These are phyloP conservation scores for Boletellus sp. DNA, from an alignment of 768 basidiomycete genomes.

Conservation along the genomic window DNA sequence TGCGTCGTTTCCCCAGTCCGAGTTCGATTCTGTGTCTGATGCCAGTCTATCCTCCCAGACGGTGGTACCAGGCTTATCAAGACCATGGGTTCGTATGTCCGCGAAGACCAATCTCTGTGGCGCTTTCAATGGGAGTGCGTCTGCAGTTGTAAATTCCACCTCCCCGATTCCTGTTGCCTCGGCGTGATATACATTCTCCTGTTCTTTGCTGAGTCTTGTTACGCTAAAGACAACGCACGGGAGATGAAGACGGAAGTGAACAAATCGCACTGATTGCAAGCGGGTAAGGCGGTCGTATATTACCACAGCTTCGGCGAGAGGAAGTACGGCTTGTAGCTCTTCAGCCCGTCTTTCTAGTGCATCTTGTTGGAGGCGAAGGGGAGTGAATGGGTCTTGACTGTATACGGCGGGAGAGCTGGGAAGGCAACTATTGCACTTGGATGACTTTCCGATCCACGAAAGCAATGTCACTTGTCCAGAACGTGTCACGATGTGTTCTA, in stretches of 20 bases:
- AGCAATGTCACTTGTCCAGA: background rate
- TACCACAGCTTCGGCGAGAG: background rate
- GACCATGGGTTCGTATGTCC: background rate
- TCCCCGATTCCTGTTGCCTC: background rate
- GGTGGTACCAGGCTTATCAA: background rate
- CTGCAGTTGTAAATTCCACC: background rate
- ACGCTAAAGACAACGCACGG: constrained; percentile 1
- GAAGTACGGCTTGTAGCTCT: background rate
- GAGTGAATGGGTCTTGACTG: background rate
- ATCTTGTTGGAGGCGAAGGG: background rate
- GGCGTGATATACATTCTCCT: background rate
- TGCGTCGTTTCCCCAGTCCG: background rate
- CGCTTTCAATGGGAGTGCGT: background rate
- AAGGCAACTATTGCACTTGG: too few species aligned
- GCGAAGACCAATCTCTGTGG: background rate
- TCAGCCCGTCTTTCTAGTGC: background rate
- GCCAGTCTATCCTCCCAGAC: background rate
- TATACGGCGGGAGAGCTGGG: background rate
- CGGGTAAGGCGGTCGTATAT: background rate
- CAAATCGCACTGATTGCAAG: background rate
- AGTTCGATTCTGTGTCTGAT: background rate
- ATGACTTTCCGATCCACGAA: background rate
- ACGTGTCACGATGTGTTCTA: background rate
- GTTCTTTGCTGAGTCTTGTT: background rate
- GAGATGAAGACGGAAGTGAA: background rate